Percentiles rank a stretch among this genome's conserved stretches.
phyloP scores from a whole-genome alignment of 192 early-diverging fungal genomes.

The Coemansia sp. region DNA sequence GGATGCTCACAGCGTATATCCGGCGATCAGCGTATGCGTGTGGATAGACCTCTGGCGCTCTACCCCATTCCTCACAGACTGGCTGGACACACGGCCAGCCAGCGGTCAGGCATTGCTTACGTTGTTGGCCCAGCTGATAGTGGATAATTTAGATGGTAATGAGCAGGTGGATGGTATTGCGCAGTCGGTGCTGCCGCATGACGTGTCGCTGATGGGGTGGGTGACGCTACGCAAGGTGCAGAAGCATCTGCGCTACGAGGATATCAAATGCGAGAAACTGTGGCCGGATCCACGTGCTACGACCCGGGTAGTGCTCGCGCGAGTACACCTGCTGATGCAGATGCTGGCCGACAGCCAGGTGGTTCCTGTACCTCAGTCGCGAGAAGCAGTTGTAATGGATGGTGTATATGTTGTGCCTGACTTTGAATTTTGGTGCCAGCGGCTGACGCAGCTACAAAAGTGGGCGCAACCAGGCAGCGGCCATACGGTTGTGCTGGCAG shows the following conservation, averaged over 20 bases:
- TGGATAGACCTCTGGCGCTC: slow-evolving; percentile 55
- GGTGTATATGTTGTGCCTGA: slow-evolving; percentile 1
- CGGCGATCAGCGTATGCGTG: slow-evolving; percentile 32
- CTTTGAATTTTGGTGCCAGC: slow-evolving; percentile 11
- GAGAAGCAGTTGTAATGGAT: neutral
- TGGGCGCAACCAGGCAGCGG: neutral
- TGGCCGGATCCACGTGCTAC: slow-evolving; percentile 2
- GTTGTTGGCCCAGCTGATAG: slow-evolving; percentile 12
- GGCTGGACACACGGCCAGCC: neutral
- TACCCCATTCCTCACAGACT: neutral
- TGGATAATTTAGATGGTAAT: neutral
- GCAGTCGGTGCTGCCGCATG: slow-evolving; percentile 33
- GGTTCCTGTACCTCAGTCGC: neutral
- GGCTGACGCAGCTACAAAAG: neutral
- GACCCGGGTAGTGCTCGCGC: neutral
- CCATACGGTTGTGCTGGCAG: neutral
- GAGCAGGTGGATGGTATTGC: slow-evolving; percentile 2
- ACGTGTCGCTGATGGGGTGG: slow-evolving; percentile 48
- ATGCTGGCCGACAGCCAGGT: neutral
- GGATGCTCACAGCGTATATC: slow-evolving; percentile 13
- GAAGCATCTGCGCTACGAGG: slow-evolving; percentile 22
- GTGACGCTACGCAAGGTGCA: slow-evolving; percentile 27
- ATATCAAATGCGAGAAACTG: neutral
- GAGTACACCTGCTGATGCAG: neutral
- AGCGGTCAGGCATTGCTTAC: slow-evolving; percentile 12